phyloP scores from a whole-genome alignment of 495 filamentous ascomycete genomes.

The Penicillium roqueforti region DNA sequence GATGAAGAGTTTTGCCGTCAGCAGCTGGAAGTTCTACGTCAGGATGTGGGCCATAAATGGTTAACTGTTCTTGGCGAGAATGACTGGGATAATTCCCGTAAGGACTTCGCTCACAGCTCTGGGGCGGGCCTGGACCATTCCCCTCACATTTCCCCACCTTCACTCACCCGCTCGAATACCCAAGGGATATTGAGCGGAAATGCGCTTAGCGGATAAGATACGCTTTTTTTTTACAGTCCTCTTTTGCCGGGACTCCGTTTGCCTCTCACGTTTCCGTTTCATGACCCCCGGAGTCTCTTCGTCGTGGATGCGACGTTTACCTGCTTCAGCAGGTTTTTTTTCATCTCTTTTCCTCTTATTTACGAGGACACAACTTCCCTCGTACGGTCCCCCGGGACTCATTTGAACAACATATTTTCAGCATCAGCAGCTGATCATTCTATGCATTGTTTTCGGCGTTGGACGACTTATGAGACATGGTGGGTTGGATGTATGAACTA shows the following conservation, averaged over 20 bases:
- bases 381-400: not conserved
- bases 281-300: not conserved
- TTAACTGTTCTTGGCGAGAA: constrained; percentile 81
- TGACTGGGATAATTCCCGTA: constrained; percentile 48
- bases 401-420: constrained; percentile 11
- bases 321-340: not conserved
- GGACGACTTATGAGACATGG: constrained; percentile 39
- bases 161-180: constrained; percentile 36
- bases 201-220: constrained; percentile 37
- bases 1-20: constrained; percentile 76
- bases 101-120: constrained; percentile 31
- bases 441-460: constrained; percentile 44
- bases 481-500: constrained; percentile 47
- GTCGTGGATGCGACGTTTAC: not conserved
- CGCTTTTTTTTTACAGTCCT: not conserved
- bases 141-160: constrained; percentile 34
- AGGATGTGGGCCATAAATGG: constrained; percentile 80
- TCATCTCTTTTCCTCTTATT: not conserved
- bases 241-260: not conserved
- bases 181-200: constrained; percentile 52
- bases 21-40: constrained; percentile 78
- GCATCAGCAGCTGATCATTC: constrained; percentile 7
- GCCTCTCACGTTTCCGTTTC: not conserved
- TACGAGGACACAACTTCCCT: not conserved
- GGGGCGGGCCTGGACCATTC: constrained; percentile 35